A percentile compares a stretch with the other conserved stretches of the same genome.
Conservation (phyloP, 73 alveolate genomes). For the Blepharisma japonicum region DNA sequence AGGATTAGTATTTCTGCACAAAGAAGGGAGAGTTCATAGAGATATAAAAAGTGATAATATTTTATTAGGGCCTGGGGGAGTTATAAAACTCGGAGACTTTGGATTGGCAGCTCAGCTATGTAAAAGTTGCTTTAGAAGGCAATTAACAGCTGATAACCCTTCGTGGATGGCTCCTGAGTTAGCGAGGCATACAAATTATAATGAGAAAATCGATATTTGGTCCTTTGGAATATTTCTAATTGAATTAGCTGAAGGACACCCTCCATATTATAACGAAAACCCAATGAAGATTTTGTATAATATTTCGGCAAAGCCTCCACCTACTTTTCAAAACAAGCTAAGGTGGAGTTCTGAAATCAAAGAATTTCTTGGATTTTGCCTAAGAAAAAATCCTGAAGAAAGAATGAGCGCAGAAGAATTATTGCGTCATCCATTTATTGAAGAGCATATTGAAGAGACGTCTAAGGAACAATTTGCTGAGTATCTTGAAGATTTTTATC, state of each 20-base stretch:
- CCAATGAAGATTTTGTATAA: neutral
- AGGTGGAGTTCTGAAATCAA: constrained; percentile 1
- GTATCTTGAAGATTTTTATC: neutral
- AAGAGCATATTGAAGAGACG: constrained; percentile 15
- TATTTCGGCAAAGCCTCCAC: constrained; percentile 5
- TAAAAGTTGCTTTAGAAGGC: neutral
- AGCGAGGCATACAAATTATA: constrained; percentile 12
- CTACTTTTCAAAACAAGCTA: neutral
- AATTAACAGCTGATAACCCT: constrained; percentile 28
- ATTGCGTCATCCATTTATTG: constrained; percentile 25
- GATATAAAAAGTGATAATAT: constrained; percentile 80
- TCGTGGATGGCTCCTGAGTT: constrained; percentile 45
- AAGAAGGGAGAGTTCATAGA: constrained; percentile 66
- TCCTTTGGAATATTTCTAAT: constrained; percentile 44
- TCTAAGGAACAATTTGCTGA: constrained; percentile 19
- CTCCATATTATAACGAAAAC: constrained; percentile 1
- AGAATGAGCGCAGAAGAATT: constrained; percentile 16
- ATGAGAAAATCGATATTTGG: constrained; percentile 36
- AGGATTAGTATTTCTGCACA: constrained; percentile 48
- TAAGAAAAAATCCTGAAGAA: constrained; percentile 26
- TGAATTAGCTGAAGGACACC: constrained; percentile 24
- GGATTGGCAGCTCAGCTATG: constrained; percentile 79
- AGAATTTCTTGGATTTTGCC: neutral
- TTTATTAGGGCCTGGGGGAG: constrained; percentile 54
- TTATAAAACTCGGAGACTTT: constrained; percentile 75